Conservation (phyloP, 2,329 filamentous ascomycete genomes). For the Acrocalymma vagum region DNA sequence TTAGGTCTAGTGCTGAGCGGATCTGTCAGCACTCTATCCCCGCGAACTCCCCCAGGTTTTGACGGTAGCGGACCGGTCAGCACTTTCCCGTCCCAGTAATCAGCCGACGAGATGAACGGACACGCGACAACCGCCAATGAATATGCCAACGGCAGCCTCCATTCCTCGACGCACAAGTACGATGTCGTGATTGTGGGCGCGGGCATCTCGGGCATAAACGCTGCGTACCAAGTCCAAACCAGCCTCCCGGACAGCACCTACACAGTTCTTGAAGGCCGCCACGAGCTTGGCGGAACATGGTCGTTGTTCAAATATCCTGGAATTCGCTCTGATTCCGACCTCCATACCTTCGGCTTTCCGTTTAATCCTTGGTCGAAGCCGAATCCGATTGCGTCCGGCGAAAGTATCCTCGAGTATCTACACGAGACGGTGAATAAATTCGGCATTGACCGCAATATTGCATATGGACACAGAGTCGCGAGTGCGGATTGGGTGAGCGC, state of each 20-base stretch:
- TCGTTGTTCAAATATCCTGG: constrained; percentile 80
- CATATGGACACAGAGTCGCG: constrained; percentile 53
- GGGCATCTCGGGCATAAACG: constrained; percentile 79
- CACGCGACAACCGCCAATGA: constrained; percentile 18
- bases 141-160: constrained; percentile 18
- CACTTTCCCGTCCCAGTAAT: not conserved
- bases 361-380: constrained; percentile 73
- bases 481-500: constrained; percentile 55
- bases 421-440: constrained; percentile 52
- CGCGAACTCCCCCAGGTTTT: no score
- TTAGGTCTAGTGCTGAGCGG: no score
- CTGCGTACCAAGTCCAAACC: constrained; percentile 73
- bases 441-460: constrained; percentile 57
- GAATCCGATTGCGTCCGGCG: constrained; percentile 55
- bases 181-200: constrained; percentile 72
- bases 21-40: no score
- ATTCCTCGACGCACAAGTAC: constrained; percentile 29
- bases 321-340: constrained; percentile 62
- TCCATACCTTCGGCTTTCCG: constrained; percentile 65
- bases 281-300: constrained; percentile 78
- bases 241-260: constrained; percentile 66
- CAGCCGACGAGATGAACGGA: constrained; percentile 27
- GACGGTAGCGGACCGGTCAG: no score
- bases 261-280: constrained; percentile 73
- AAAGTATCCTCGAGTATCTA: constrained; percentile 55